Conservation (phyloP, 2,329 filamentous ascomycete species). For the Alternaria arborescens region DNA sequence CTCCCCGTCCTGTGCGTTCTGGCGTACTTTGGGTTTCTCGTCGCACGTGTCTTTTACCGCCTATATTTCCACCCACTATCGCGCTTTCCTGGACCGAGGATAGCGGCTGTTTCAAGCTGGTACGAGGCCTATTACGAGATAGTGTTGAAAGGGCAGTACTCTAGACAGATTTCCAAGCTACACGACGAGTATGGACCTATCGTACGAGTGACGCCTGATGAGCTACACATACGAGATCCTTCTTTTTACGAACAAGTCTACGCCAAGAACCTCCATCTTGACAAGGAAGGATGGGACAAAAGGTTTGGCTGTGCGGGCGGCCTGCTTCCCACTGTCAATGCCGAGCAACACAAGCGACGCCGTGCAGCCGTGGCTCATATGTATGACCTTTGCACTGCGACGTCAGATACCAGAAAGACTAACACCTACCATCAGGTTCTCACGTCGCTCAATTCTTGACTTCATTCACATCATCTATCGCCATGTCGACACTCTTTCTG, state of each 20-base stretch:
- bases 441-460: slow-evolving; percentile 44
- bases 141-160: slow-evolving; percentile 42
- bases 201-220: slow-evolving; percentile 54
- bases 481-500: slow-evolving; percentile 43
- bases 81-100: slow-evolving; percentile 55
- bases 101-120: slow-evolving; percentile 43
- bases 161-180: slow-evolving; percentile 39
- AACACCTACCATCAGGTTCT: slow-evolving; percentile 40
- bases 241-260: slow-evolving; percentile 51
- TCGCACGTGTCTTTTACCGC: slow-evolving; percentile 46
- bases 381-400: slow-evolving; percentile 24
- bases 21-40: slow-evolving; percentile 24
- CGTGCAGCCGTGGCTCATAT: slow-evolving; percentile 45
- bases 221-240: slow-evolving; percentile 55
- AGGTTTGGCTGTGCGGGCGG: slow-evolving; percentile 40
- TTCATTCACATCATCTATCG: slow-evolving; percentile 50
- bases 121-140: slow-evolving; percentile 51
- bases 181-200: slow-evolving; percentile 51
- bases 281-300: slow-evolving; percentile 49
- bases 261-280: slow-evolving; percentile 39
- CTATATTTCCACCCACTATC: slow-evolving; percentile 57
- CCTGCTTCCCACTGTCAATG: slow-evolving; percentile 40
- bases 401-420: not conserved
- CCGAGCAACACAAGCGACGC: slow-evolving; percentile 41
- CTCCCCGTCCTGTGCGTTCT: slow-evolving; percentile 21